Evolutionary conservation across 139 green algal genomes (phyloP).

Genomic region (Nannochloris sp.): DNA sequence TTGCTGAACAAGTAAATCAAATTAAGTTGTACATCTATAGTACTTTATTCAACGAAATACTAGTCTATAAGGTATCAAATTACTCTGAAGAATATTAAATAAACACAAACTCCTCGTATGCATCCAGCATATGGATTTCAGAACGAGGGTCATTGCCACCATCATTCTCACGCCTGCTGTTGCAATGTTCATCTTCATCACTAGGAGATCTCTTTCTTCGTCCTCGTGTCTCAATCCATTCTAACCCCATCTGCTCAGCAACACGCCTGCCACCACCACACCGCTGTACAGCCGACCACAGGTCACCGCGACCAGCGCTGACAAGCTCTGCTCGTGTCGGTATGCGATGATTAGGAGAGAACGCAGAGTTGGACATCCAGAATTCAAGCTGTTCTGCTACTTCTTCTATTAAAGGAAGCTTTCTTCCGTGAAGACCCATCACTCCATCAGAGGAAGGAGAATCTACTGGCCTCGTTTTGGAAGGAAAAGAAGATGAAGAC

Average conservation of each 20-base stretch:
- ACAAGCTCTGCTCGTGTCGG: background rate
- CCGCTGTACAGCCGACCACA: slow-evolving; percentile 2
- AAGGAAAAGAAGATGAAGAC: too few species aligned
- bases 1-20: background rate
- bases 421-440: too few species aligned
- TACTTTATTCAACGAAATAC: background rate
- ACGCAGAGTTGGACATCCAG: too few species aligned
- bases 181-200: background rate
- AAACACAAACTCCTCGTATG: slow-evolving; percentile 9
- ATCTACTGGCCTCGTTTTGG: too few species aligned
- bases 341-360: too few species aligned
- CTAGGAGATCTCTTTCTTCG: background rate
- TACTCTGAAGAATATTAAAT: background rate
- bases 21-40: background rate
- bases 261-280: background rate
- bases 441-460: too few species aligned
- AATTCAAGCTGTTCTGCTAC: too few species aligned
- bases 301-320: background rate
- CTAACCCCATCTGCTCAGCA: slow-evolving; percentile 7
- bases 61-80: too few species aligned
- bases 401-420: too few species aligned
- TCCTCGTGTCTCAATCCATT: slow-evolving; percentile 2
- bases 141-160: background rate
- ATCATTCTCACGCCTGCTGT: background rate
- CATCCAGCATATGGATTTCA: background rate